phyloP scores from a whole-genome alignment of 139 green algal species.

The Chlorella sorokiniana region DNA sequence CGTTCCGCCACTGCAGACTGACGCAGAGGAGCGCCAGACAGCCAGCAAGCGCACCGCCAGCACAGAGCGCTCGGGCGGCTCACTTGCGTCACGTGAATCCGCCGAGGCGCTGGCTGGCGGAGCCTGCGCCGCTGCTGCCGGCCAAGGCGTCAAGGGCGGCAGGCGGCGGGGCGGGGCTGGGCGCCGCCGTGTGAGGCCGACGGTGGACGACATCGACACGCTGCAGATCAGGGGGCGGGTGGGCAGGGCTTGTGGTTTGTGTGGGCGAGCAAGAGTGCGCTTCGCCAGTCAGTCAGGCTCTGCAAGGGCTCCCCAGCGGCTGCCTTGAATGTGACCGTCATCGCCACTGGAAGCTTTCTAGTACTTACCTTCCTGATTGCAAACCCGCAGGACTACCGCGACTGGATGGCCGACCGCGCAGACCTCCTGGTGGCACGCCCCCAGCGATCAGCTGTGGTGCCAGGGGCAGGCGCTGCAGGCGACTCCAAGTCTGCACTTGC shows the following conservation, averaged over 20 bases:
- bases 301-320: no score
- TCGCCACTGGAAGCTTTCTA: not conserved
- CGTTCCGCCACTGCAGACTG: no score
- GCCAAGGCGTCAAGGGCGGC: not conserved
- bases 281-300: not conserved
- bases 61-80: no score
- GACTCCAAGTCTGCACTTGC: no score
- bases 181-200: no score
- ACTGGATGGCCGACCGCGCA: slow-evolving; percentile 23
- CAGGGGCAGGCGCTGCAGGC: not conserved
- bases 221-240: slow-evolving; percentile 18
- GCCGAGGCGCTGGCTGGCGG: not conserved
- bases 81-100: no score
- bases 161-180: no score
- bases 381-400: slow-evolving; percentile 16
- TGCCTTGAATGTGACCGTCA: no score
- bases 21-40: no score
- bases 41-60: no score
- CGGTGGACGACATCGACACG: slow-evolving; percentile 16
- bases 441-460: not conserved
- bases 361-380: no score
- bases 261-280: not conserved
- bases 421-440: slow-evolving; percentile 27
- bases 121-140: not conserved
- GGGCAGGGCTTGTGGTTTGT: not conserved